A percentile compares a stretch with the other conserved stretches of the same genome.
Conservation (phyloP, 2,329 filamentous ascomycete species). For the Cladosporium velox region DNA sequence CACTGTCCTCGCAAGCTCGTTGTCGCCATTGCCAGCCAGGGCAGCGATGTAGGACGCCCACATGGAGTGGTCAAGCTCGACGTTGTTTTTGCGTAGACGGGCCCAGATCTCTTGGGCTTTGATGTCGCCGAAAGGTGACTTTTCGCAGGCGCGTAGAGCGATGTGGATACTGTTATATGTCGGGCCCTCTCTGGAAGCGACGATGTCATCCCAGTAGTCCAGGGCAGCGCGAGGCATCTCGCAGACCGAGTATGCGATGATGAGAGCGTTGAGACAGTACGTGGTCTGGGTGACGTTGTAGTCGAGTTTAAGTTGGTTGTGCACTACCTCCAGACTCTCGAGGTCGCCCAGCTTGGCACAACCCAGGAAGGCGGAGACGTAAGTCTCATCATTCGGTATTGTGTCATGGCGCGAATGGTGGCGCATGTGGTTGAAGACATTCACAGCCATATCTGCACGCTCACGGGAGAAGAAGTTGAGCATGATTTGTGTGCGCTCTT, state of each 20-base stretch:
- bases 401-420: constrained; percentile 64
- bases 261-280: constrained; percentile 76
- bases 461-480: constrained; percentile 75
- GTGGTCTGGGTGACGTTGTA: constrained; percentile 76
- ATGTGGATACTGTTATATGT: constrained; percentile 78
- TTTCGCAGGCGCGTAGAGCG: constrained; percentile 77
- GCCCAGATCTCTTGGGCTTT: constrained; percentile 64
- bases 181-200: constrained; percentile 81
- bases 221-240: constrained; percentile 67
- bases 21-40: constrained; percentile 69
- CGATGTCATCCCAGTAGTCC: constrained; percentile 81
- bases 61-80: constrained; percentile 72
- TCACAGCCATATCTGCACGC: constrained; percentile 79
- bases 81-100: constrained; percentile 70
- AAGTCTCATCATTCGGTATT: constrained; percentile 72
- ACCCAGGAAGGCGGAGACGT: constrained; percentile 75
- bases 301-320: constrained; percentile 95
- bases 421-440: constrained; percentile 95
- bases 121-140: constrained; percentile 49
- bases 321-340: constrained; percentile 71
- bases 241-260: constrained; percentile 78
- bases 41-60: constrained; percentile 77
- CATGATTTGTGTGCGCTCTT: constrained; percentile 73
- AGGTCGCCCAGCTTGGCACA: constrained; percentile 48
- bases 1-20: constrained; percentile 67